Percentiles rank a stretch among this genome's conserved stretches.
These are phyloP conservation scores for Entomortierella lignicola DNA, from an alignment of 192 early-diverging fungal species.

Conservation along the genomic window DNA sequence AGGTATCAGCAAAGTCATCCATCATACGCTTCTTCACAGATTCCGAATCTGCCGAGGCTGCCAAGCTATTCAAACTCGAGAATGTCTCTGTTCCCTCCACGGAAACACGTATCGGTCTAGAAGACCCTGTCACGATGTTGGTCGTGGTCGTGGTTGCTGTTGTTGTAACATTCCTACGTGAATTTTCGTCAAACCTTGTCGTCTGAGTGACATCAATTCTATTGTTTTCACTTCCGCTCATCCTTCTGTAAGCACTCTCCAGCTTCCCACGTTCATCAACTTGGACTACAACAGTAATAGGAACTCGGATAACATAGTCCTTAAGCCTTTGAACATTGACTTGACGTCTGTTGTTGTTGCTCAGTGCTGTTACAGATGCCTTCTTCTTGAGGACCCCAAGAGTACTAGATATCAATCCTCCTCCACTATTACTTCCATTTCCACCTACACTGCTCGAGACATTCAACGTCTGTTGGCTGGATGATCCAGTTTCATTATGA, in stretches of 20 bases:
- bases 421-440: background rate
- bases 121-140: slow-evolving; percentile 24
- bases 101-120: background rate
- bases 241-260: background rate
- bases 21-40: slow-evolving; percentile 1
- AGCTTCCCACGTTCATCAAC: slow-evolving; percentile 12
- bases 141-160: slow-evolving; percentile 12
- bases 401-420: slow-evolving; percentile 16
- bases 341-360: background rate
- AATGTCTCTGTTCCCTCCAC: slow-evolving; percentile 3
- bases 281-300: slow-evolving; percentile 40
- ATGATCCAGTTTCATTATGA: background rate
- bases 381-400: slow-evolving; percentile 31
- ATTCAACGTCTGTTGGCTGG: background rate
- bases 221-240: background rate
- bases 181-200: background rate
- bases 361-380: slow-evolving; percentile 13
- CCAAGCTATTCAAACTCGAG: slow-evolving; percentile 5
- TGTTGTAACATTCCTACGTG: slow-evolving; percentile 1
- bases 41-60: slow-evolving; percentile 8
- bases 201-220: background rate
- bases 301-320: slow-evolving; percentile 41
- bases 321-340: slow-evolving; percentile 27
- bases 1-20: slow-evolving; percentile 8
- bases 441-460: background rate